Conservation (phyloP, 768 basidiomycete genomes). For the Tulasnella sp. region DNA sequence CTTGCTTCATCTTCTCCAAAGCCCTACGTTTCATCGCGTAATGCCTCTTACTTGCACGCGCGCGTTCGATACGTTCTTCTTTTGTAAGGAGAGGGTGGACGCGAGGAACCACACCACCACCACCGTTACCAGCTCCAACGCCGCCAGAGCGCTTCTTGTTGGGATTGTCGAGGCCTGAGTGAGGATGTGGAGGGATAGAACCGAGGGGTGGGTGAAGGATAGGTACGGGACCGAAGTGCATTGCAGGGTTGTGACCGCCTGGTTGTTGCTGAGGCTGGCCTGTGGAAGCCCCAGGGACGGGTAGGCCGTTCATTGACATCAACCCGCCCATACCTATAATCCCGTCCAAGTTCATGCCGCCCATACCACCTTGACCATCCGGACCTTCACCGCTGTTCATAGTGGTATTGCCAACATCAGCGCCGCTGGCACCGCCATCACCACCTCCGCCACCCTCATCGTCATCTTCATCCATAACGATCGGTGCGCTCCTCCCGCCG, state of each 20-base stretch:
- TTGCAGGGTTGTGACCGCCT: too few species aligned
- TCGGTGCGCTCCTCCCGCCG: not conserved
- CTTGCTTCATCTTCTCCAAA: constrained; percentile 18
- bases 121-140: constrained; percentile 11
- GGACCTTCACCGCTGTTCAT: not conserved
- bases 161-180: not conserved
- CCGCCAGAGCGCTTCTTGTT: not conserved
- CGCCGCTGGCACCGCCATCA: not conserved
- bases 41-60: constrained; percentile 12
- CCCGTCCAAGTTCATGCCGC: constrained; percentile 8
- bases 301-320: constrained; percentile 13
- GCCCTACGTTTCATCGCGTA: constrained; percentile 15
- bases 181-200: constrained; percentile 7
- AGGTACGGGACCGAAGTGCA: too few species aligned
- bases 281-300: not conserved
- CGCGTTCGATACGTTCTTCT: constrained; percentile 13
- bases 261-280: too few species aligned
- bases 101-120: constrained; percentile 12
- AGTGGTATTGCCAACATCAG: not conserved
- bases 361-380: not conserved
- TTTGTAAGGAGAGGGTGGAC: constrained; percentile 15
- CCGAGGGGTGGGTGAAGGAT: not conserved
- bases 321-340: constrained; percentile 4
- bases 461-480: not conserved
- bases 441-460: not conserved